A percentile compares a stretch with the other conserved stretches of the same genome.
Evolutionary conservation across 202 grass and related monocot species (phyloP).

Genomic region (Setaria viridis): DNA sequence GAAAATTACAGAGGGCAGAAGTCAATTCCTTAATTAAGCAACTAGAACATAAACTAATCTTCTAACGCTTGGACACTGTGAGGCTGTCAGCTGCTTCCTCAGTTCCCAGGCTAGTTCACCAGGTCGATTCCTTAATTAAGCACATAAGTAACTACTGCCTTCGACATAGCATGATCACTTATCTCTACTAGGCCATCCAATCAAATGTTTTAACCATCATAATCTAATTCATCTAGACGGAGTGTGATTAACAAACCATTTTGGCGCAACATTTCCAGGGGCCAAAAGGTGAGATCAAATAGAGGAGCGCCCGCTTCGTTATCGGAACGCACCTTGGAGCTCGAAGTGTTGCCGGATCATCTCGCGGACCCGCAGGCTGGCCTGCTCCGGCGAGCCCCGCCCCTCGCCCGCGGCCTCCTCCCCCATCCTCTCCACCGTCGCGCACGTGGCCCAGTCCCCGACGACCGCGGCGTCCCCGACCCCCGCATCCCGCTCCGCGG

Average conservation of each 20-base stretch:
- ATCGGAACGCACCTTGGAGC: slow-evolving; percentile 61
- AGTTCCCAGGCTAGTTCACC: neutral
- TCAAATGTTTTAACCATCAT: neutral
- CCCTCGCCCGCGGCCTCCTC: slow-evolving; percentile 49
- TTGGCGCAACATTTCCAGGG: neutral
- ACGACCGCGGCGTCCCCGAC: neutral
- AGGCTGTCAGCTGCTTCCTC: neutral
- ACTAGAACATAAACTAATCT: neutral
- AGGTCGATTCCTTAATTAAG: neutral
- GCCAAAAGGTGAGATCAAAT: neutral
- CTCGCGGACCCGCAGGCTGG: slow-evolving; percentile 74
- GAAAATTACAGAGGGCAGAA: neutral
- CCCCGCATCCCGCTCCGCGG: neutral
- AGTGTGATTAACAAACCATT: neutral
- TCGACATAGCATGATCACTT: neutral
- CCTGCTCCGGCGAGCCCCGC: slow-evolving; percentile 45
- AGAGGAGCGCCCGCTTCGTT: neutral
- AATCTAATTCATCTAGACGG: neutral
- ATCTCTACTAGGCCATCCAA: neutral
- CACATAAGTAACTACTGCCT: neutral
- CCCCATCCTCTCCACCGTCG: slow-evolving; percentile 92
- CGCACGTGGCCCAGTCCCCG: slow-evolving; percentile 42
- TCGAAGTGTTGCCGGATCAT: slow-evolving; percentile 78
- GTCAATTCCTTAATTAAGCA: neutral
- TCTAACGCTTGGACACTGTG: neutral